Conservation (phyloP, 2,329 filamentous ascomycete genomes). For the Cadophora sp. region DNA sequence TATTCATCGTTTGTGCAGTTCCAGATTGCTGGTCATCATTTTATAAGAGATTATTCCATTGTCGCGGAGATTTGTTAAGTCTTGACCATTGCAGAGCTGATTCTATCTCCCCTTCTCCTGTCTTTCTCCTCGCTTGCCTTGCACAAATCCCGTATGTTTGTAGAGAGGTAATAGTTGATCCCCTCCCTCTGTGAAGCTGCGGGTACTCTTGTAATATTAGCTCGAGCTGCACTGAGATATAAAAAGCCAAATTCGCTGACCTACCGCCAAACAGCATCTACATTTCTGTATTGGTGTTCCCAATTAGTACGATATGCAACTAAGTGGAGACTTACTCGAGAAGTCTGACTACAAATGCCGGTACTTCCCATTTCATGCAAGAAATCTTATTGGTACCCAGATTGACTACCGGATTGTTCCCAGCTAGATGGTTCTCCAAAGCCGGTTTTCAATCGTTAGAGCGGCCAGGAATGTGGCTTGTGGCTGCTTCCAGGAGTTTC, state of each 20-base stretch:
- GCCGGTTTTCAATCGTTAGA: not conserved
- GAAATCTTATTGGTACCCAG: not conserved
- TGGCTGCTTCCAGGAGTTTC: not conserved
- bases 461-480: constrained; percentile 12
- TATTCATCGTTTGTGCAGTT: too few species aligned
- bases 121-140: not conserved
- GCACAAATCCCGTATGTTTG: too few species aligned
- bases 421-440: not conserved
- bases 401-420: not conserved
- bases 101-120: not conserved
- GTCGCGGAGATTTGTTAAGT: not conserved
- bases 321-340: not conserved
- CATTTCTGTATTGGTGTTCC: too few species aligned
- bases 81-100: not conserved
- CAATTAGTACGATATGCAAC: not conserved
- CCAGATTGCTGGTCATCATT: too few species aligned
- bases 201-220: too few species aligned
- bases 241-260: too few species aligned
- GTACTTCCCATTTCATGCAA: constrained; percentile 1
- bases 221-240: too few species aligned
- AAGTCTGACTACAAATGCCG: not conserved
- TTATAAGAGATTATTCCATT: too few species aligned
- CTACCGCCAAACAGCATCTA: too few species aligned
- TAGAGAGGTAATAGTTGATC: too few species aligned
- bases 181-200: too few species aligned